Base-by-base conservation (phyloP, 805 yeast genomes). In the Spathaspora hagerdaliae region DNA sequence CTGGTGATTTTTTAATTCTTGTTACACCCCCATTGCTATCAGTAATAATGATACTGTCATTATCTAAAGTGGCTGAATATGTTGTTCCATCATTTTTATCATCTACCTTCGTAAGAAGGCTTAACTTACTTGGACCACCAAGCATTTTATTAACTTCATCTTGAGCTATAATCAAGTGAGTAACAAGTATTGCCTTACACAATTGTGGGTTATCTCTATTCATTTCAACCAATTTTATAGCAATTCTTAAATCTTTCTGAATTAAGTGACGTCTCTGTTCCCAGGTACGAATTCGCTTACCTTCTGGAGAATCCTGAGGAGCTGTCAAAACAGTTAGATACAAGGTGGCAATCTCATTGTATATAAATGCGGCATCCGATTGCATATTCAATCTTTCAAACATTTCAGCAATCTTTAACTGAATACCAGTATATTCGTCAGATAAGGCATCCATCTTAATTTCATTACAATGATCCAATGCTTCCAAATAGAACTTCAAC, bases 341-440 rank as follows among this genome's bases (percentile, higher is more conserved):
- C 34, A 79, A 66, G 3, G 82, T 73, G 11, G 82, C 78, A 41
- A 87, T 67, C 55, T 86, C 92, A 46, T 79, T 70, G 63, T 87
- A 90, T 7, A 87, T 65, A 50, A 74, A 71, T 33, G 78, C 72
- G 0, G 96, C 95, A 43, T 84, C 85, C 11, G 78, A 78, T 31
- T 58, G 52, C 80, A 78, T 74, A 15, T 73, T 75, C 53, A 89
- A 63, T 36, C 83, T 73, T 56, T 88, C 96, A 59, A 81, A 87
- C 89, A 89, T 85, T 57, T 90, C 96, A 9, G 85, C 96, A 32
- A 88, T 70, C 57, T 91, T 88, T 61, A 92, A 71, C 57, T 91
- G 96, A 43, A 92, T 79, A 0, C 97, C 97, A 0, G 97, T 91
- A 61, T 87, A 91, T 57, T 87, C 92, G 57, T 88, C 94, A 46